Base-by-base conservation (phyloP, 2,329 filamentous ascomycete genomes). In the Furcasterigmium furcatum region DNA sequence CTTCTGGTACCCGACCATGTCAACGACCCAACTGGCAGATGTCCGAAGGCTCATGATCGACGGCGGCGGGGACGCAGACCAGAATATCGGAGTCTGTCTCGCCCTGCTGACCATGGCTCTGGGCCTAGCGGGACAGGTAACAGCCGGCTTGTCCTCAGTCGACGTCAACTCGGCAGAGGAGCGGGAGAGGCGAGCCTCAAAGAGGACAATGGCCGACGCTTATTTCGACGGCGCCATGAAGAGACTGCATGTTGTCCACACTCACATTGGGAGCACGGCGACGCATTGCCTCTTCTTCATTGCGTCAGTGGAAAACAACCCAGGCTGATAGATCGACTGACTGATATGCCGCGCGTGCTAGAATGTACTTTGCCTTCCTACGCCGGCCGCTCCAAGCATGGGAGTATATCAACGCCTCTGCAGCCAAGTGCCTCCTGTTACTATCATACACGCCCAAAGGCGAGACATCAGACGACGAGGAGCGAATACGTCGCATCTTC, bases 1-100 rank as follows among this genome's bases (percentile, higher is more conserved):
- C 54, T 77, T 76, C 40, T 78, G 73, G 72, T 78, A 77, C 45
- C 75, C 74, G 0, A 74, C 71, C 6, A 66, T 75, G 60, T 72
- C 72, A 0, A 63, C 62, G 36, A 47, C 50, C 0, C 71, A 69
- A 21, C 54, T 74, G 1, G 51, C 60, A 2, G 53, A 52, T 19
- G 56, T 69, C 5, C 59, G 65, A 7, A 39, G 45, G 1, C 59
- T 59, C 3, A 55, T 76, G 2, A 47, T 58, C 4, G 54, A 52
- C 1, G 67, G 65, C 0, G 60, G 62, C 7, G 59, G 67, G 0
- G 60, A 62, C 4, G 67, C 72, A 4, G 60, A 70, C 29, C 34
- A 36, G 34, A 61, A 55, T 4, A 58, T 66, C 0, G 56, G 63
- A 3, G 63, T 61, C 2, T 77, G 73, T 43, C 56, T 76, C 1